Base-by-base conservation (phyloP, 108 stramenopile genomes). In the Skeletonema marinoi region DNA sequence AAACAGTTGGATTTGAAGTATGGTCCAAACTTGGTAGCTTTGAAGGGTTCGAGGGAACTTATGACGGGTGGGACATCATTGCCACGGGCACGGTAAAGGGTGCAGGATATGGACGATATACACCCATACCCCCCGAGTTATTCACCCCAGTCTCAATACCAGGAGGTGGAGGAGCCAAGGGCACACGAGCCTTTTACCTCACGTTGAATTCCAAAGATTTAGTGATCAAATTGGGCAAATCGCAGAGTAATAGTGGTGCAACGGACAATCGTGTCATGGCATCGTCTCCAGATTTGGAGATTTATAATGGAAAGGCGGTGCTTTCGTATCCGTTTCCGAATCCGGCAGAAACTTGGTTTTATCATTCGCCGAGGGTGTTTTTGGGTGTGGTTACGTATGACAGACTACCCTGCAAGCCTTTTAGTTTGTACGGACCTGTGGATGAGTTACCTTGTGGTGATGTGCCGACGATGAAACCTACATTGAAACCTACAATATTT, bases 341-440 rank as follows among this genome's bases (percentile, higher is more conserved):
- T 19, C 3, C 31, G 1, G 33, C 21, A 2, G 38, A 71, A 10
- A 9, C 42, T 38, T 39, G 13, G n/a, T 58, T 54, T 19, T 66
- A 33, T 32, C 65, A 54, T 17, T 71, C 54, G 3, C 68, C 68
- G 2, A 32, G 68, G 5, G 30, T 32, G 4, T 68, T 50, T 33
- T 42, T 68, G 25, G 68, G 68, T 51, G 65, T 54, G 35, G 65
- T 67, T 16, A 39, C 42, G 29, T 75, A 72, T 32, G 71, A 72
- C 33, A 19, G 71, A 50, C 46, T 75, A 29, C 75, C 75, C 17
- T 75, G 75, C 44, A 75, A 75, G 32, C 75, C 75, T 4, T 75
- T 59, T 31, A 59, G 38, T 30, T 66, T 56, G 19, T 75, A 66
- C 42, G 75, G 75, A 1, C 32, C 19, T 32, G 32, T 75, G 13